Conservation (phyloP, 2,329 filamentous ascomycete species). For the Sporothrix mexicana region DNA sequence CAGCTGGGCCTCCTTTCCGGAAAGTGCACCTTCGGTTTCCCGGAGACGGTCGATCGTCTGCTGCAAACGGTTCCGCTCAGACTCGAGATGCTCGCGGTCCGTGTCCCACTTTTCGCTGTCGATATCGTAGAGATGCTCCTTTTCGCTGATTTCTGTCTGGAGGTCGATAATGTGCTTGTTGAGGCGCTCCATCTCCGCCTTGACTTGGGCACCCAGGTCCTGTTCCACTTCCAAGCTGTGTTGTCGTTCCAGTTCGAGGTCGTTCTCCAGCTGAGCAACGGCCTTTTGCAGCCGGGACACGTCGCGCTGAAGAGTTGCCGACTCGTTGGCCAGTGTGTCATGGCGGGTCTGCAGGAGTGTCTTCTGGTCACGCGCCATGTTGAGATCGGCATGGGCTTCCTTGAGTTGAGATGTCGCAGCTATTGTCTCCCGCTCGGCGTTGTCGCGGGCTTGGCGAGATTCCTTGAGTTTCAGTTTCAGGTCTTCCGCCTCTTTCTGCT, state of each 20-base stretch:
- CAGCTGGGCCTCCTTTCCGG: conserved; percentile 69
- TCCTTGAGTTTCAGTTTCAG: conserved; percentile 54
- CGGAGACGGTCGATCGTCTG: conserved; percentile 73
- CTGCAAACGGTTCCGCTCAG: conserved; percentile 70
- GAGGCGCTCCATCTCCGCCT: conserved; percentile 56
- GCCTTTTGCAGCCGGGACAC: conserved; percentile 57
- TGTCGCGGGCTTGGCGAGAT: conserved; percentile 52
- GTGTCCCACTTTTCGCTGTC: conserved; percentile 76
- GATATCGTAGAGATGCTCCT: conserved; percentile 71
- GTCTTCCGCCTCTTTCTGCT: conserved; percentile 54
- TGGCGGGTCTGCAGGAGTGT: conserved; percentile 71
- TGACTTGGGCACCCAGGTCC: conserved; percentile 58
- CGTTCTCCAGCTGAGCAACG: conserved; percentile 55
- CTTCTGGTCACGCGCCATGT: conserved; percentile 66
- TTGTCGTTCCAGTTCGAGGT: conserved; percentile 60
- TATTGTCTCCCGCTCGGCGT: conserved; percentile 46
- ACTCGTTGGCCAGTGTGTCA: conserved; percentile 70
- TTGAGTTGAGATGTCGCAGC: conserved; percentile 58
- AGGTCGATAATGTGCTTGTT: conserved; percentile 66
- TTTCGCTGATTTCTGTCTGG: conserved; percentile 69
- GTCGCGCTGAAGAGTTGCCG: conserved; percentile 69
- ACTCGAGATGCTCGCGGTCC: conserved; percentile 67
- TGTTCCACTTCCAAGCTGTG: conserved; percentile 66
- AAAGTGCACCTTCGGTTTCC: conserved; percentile 69
- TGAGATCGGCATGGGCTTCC: conserved; percentile 64